Evolutionary conservation across 2,329 filamentous ascomycete genomes (phyloP), one percentile per base, ranked within the genome.

Genomic region (Nemania abortiva): DNA sequence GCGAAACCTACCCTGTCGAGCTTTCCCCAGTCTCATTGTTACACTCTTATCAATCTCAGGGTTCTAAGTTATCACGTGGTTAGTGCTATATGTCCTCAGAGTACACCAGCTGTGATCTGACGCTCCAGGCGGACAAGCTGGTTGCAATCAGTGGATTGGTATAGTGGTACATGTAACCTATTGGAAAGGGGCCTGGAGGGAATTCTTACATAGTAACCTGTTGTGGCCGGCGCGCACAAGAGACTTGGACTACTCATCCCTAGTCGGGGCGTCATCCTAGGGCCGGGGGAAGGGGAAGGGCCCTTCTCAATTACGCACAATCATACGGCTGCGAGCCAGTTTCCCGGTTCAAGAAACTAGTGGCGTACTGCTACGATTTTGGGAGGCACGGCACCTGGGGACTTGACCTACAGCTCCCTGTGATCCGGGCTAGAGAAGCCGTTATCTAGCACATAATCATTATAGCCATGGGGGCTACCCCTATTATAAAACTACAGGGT

Each of bases 241-340:
- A 45, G 42, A 50, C 22, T 20, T 66, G n/a, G 58, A 66, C n/a
- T 52, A 63, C 49, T 50, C 57, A 22, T 50, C 52, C 27, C 24
- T 20, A 9, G 31, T 56, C 5, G 42, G 20, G n/a, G 64, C 42
- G n/a, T 57, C 64, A 6, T 66, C 64, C 18, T 63, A 58, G 58
- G 57, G 64, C 34, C 63, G 64, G 64, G 64, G 58, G 7, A 66
- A 58, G 24, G 42, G 45, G 18, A 56, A 63, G 11, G 64, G 64
- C 6, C 42, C 64, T n/a, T 13, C 45, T 66, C 13, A 42, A 49
- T 27, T 66, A 57, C 22, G 4, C 63, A 7, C 64, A 63, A 31
- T 45, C 57, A 37, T 65, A 65, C 45, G 49, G 60, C 49, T 60
- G 54, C 13, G 29, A 37, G 15, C 49, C 63, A 13, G 37, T 39